Evolutionary conservation across 2,329 filamentous ascomycete genomes (phyloP).

Genomic region (Aspergillus tamarii): DNA sequence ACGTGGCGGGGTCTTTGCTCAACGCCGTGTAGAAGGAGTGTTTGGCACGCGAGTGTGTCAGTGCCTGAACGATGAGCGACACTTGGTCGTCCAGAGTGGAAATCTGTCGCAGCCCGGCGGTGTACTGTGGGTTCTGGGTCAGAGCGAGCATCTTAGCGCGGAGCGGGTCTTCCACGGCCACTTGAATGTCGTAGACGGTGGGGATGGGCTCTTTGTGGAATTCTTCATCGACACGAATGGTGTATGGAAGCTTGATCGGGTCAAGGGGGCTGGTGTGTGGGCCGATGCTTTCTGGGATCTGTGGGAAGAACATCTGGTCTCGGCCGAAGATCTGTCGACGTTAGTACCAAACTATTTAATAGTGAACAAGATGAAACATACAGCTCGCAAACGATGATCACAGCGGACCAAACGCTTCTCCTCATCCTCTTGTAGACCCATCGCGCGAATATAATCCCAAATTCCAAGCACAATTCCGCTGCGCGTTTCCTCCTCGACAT

Average conservation of each 20-base stretch:
- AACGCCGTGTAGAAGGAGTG: slow-evolving; percentile 83
- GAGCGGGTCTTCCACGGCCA: slow-evolving; percentile 81
- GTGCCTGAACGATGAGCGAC: slow-evolving; percentile 77
- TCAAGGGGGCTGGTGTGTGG: slow-evolving; percentile 77
- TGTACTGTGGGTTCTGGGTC: slow-evolving; percentile 70
- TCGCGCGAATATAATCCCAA: slow-evolving; percentile 91
- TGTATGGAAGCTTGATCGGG: slow-evolving; percentile 84
- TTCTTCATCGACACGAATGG: slow-evolving; percentile 85
- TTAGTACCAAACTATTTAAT: not conserved
- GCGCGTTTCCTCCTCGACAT: slow-evolving; percentile 83
- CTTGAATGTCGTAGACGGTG: slow-evolving; percentile 87
- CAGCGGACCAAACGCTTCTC: slow-evolving; percentile 92
- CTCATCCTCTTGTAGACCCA: slow-evolving; percentile 88
- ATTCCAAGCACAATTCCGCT: slow-evolving; percentile 87
- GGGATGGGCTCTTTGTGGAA: slow-evolving; percentile 75
- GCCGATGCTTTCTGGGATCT: slow-evolving; percentile 78
- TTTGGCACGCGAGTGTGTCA: slow-evolving; percentile 84
- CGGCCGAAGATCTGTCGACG: slow-evolving; percentile 67
- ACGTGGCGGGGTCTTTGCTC: slow-evolving; percentile 78
- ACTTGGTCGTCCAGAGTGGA: slow-evolving; percentile 80
- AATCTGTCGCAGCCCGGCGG: slow-evolving; percentile 75
- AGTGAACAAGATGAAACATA: slow-evolving; percentile 47
- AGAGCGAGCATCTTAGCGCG: slow-evolving; percentile 67
- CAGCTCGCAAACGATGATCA: slow-evolving; percentile 77
- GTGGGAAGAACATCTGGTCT: slow-evolving; percentile 82